phyloP scores from a whole-genome alignment of 2,329 filamentous ascomycete genomes.

The Venturia pyrina region DNA sequence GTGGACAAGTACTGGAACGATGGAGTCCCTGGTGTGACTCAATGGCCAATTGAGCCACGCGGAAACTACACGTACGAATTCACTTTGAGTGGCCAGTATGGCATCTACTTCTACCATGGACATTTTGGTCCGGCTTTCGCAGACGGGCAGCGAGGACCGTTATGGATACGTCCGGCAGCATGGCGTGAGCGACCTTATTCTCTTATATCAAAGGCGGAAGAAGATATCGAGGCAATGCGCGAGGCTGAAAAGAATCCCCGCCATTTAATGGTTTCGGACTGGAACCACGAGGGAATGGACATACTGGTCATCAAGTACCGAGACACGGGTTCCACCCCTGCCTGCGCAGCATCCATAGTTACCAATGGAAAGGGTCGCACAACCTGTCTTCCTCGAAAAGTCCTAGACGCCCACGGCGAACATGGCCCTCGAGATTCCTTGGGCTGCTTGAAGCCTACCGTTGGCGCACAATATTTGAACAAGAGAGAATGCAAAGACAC shows the following conservation, averaged over 20 bases:
- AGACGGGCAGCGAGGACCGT: constrained; percentile 15
- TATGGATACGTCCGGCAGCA: constrained; percentile 15
- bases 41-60: constrained; percentile 17
- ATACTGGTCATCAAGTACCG: constrained; percentile 13
- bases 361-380: background rate
- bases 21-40: constrained; percentile 16
- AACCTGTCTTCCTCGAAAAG: background rate
- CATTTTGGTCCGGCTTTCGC: constrained; percentile 16
- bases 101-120: constrained; percentile 16
- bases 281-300: constrained; percentile 14
- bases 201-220: constrained; percentile 11
- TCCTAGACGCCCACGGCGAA: background rate
- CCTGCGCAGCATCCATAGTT: constrained; percentile 11
- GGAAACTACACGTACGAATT: constrained; percentile 16
- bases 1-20: no score
- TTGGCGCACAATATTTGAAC: constrained; percentile 15
- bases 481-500: constrained; percentile 15
- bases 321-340: constrained; percentile 15
- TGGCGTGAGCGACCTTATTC: constrained; percentile 15
- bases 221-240: constrained; percentile 14
- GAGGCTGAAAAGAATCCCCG: constrained; percentile 13
- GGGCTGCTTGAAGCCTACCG: constrained; percentile 14
- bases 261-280: constrained; percentile 15
- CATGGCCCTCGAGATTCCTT: constrained; percentile 12
- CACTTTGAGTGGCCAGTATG: constrained; percentile 15